Percentiles rank a stretch among this genome's conserved stretches.
These are phyloP conservation scores for Thielaviopsis euricoi DNA, from an alignment of 2,329 filamentous ascomycete species.

Conservation along the genomic window DNA sequence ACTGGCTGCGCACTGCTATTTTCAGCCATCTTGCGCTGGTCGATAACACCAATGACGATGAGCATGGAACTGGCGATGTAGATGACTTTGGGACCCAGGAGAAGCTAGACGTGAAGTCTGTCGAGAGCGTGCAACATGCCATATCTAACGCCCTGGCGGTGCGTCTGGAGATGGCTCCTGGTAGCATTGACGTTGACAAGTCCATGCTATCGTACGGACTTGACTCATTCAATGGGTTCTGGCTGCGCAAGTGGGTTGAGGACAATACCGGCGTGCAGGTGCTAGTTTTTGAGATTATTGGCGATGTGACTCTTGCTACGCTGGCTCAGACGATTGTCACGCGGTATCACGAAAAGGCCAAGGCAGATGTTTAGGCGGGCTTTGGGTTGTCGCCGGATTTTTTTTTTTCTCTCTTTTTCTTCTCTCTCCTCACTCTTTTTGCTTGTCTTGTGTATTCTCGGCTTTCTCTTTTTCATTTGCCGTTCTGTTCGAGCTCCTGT, in stretches of 20 bases:
- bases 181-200: constrained; percentile 27
- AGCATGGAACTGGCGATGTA: not conserved
- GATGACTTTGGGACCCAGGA: constrained; percentile 12
- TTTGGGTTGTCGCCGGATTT: not conserved
- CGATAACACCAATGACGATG: constrained; percentile 21
- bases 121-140: constrained; percentile 20
- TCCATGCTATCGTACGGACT: constrained; percentile 31
- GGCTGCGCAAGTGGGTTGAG: constrained; percentile 33
- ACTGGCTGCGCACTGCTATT: constrained; percentile 34
- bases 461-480: not conserved
- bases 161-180: constrained; percentile 25
- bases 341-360: not conserved
- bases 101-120: constrained; percentile 14
- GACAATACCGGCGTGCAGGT: constrained; percentile 27
- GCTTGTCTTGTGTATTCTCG: not conserved
- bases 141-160: constrained; percentile 18
- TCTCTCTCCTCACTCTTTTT: not conserved
- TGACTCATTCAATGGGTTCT: constrained; percentile 36
- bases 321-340: constrained; percentile 22
- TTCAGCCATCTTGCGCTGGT: constrained; percentile 32
- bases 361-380: not conserved
- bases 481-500: no score
- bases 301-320: constrained; percentile 24
- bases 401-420: not conserved
- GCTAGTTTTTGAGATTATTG: constrained; percentile 31